Evolutionary conservation across 139 green algal species (phyloP).

Genomic region (Closterium sp.): DNA sequence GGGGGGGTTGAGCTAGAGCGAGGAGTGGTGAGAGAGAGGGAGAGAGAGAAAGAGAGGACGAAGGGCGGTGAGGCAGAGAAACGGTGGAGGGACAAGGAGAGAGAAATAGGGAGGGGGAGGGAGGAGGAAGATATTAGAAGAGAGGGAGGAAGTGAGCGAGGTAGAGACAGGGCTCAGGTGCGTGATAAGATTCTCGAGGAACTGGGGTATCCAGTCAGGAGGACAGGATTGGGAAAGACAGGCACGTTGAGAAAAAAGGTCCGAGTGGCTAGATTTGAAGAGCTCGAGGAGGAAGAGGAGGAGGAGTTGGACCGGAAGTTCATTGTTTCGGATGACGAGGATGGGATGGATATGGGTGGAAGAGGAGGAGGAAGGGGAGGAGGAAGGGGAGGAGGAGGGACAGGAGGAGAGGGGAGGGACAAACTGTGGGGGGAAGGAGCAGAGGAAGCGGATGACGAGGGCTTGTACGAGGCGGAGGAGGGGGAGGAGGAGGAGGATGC

Average conservation of each 20-base stretch:
- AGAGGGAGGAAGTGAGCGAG: not conserved
- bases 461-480: not conserved
- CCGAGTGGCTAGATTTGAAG: not conserved
- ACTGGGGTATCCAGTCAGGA: not conserved
- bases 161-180: not conserved
- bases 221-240: not conserved
- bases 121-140: too few species aligned
- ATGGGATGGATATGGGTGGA: not conserved
- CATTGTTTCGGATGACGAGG: not conserved
- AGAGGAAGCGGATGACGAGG: not conserved
- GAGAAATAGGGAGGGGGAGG: not conserved
- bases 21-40: not conserved
- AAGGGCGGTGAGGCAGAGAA: not conserved
- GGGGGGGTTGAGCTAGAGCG: not conserved
- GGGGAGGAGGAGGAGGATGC: conserved; percentile 23
- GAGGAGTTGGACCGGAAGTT: not conserved
- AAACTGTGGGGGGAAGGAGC: not conserved
- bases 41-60: not conserved
- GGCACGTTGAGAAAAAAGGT: not conserved
- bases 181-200: not conserved
- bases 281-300: not conserved
- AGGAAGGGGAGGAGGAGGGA: not conserved
- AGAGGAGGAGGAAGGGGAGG: not conserved
- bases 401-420: not conserved
- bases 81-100: not conserved